Base-by-base conservation (phyloP, 2,329 filamentous ascomycete genomes). In the Hypocrella siamensis region DNA sequence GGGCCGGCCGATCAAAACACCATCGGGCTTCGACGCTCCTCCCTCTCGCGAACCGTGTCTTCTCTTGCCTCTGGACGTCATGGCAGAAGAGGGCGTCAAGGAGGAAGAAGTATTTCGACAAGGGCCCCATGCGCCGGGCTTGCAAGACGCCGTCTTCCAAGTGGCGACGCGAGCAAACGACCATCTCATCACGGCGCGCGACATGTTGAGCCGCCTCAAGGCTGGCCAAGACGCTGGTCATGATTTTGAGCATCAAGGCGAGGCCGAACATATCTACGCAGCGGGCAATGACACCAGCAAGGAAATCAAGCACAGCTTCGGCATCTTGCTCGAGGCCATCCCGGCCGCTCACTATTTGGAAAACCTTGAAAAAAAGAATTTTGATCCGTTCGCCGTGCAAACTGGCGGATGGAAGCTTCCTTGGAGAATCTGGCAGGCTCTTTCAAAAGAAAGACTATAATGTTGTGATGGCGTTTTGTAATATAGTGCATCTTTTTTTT, bases 81-180 rank as follows among this genome's bases (percentile, higher is more conserved):
- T 96, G 82, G 80, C 82, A 0, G 75, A 88, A 42, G 62, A 70
- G 5, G 77, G 77, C 2, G 68, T 96, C 1, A 74, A 74, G 32
- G 88, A 96, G 51, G 90, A 98, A 50, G 82, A 93, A 27, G 78
- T 98, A 0, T 81, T 93, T 37, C 70, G 88, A 7, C 66, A 75
- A 26, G 88, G 86, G 0, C 75, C 79, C 0, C 59, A 71, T n/a
- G 88, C 88, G 0, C 64, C 73, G 0, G 86, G 86, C 0, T 63
- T 96, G 14, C 75, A 80, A 38, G 88, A 98, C 53, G 88, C 86
- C 4, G 74, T 96, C 1, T 98, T 96, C 54, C 69, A 74, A 4
- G 83, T 98, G 11, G 90, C 90, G 1, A 98, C 90, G 0, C 72
- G 88, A 24, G 90, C 90, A 6, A 92, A 92, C 47, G 90, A 98